Evolutionary conservation across 768 basidiomycete species (phyloP).

Genomic region (Fomitopsis serialis): DNA sequence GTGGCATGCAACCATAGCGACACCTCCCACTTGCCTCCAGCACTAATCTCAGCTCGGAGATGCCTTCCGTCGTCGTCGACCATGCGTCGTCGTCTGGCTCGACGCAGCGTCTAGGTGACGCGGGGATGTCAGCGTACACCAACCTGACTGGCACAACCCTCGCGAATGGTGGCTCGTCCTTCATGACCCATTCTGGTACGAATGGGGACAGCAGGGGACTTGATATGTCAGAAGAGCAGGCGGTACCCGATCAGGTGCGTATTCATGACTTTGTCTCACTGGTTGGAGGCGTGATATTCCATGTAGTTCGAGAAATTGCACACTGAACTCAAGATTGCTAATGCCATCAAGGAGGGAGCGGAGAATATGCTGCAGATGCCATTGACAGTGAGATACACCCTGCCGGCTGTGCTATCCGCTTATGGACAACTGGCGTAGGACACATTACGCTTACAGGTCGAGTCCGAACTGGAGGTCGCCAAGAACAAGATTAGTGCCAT

Average conservation of each 20-base stretch:
- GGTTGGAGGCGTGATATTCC: not conserved
- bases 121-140: not conserved
- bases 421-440: slow-evolving; percentile 33
- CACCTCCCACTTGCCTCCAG: not conserved
- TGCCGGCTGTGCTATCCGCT: not conserved
- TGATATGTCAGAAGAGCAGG: not conserved
- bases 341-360: slow-evolving; percentile 85
- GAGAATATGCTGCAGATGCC: slow-evolving; percentile 80
- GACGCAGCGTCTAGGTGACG: not conserved
- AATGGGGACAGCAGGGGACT: not conserved
- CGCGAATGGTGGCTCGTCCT: not conserved
- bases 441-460: slow-evolving; percentile 63
- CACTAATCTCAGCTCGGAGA: not conserved
- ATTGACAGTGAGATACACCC: slow-evolving; percentile 36
- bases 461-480: slow-evolving; percentile 73
- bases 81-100: not conserved
- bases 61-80: not conserved
- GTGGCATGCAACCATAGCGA: not conserved
- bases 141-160: not conserved
- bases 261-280: not conserved
- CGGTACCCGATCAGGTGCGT: not conserved
- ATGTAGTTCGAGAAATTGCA: slow-evolving; percentile 56
- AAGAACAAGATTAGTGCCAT: slow-evolving; percentile 68
- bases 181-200: not conserved
- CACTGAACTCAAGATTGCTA: slow-evolving; percentile 66